A percentile compares a stretch with the other conserved stretches of the same genome.
These are phyloP conservation scores for Cutaneotrichosporon cyanovorans DNA, from an alignment of 1,284 basidiomycete species.

Conservation along the genomic window DNA sequence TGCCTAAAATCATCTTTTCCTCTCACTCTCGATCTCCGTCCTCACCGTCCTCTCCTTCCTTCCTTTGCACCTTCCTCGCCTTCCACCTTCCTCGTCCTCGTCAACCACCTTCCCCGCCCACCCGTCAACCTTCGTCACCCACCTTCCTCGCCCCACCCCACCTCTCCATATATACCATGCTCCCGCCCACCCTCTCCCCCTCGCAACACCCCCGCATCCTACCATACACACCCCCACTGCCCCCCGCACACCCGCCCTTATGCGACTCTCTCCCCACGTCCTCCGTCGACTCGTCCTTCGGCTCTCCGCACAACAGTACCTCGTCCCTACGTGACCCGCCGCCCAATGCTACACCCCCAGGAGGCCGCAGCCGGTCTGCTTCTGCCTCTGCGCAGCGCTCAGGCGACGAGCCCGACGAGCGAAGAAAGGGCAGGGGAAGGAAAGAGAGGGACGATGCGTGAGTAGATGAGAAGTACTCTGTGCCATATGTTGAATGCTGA, in stretches of 20 bases:
- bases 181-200: too few relatives aligned
- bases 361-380: conserved; percentile 16
- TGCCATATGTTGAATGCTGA: not conserved
- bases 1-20: too few relatives aligned
- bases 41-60: too few relatives aligned
- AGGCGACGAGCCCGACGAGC: conserved; percentile 10
- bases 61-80: too few relatives aligned
- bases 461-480: too few relatives aligned
- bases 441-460: conserved; percentile 15
- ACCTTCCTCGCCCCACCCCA: too few relatives aligned
- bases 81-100: not conserved
- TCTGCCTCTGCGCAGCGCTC: conserved; percentile 6
- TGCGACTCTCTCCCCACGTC: too few relatives aligned
- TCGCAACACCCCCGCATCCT: too few relatives aligned
- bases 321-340: conserved; percentile 29
- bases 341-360: conserved; percentile 23
- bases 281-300: not conserved
- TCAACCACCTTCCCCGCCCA: not conserved
- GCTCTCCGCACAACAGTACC: conserved; percentile 16
- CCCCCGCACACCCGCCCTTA: too few relatives aligned
- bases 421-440: conserved; percentile 2
- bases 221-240: not conserved
- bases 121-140: too few relatives aligned
- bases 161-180: too few relatives aligned
- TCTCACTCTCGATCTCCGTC: too few relatives aligned